Evolutionary conservation across 2,329 filamentous ascomycete genomes (phyloP), one percentile per base, ranked within the genome.

Genomic region (Ascochyta clinopodiicola): DNA sequence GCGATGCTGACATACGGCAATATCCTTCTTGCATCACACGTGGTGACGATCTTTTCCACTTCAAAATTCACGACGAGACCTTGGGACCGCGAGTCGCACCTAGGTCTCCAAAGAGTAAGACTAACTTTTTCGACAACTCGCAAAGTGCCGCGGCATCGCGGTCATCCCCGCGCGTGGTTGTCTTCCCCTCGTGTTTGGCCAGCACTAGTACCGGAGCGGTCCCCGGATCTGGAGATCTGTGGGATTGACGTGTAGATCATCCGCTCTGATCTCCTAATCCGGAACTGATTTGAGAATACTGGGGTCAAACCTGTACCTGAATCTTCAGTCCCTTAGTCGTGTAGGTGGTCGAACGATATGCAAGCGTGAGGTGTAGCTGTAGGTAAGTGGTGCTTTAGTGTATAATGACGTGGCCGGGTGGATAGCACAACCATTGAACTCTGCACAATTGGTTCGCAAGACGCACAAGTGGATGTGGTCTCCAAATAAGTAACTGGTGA

Each of bases 111-210:
- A 45, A 45, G 35, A 31, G 51, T 40, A 29, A 45, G 25, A 37
- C 37, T 5, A 24, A 24, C 19, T 1, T n/a, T 4, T 37, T 34
- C 24, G 21, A 34, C 24, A 6, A 4, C 17, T 48, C 35, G 22
- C n/a, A 15, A 42, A 37, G 40, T 40, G 36, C 51, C 52, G 52
- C 45, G 45, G 52, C 45, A 50, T 45, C 52, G 22, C 45, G 39
- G 44, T 49, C 44, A 27, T 4, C 25, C 27, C 43, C 25, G 25
- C 34, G 38, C n/a, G 39, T 44, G n/a, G 43, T 36, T 15, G 12
- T n/a, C 4, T 36, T 36, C 52, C 45, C 52, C 52, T 40, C 52
- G 45, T n/a, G 25, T 12, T 42, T n/a, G 35, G 29, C 7, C 27
- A 31, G 36, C 42, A 35, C 45, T 55, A 55, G 45, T n/a, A 39